Percentiles rank a stretch among this genome's conserved stretches.
Conservation (phyloP, 179 eudicot species). For the Vitellaria paradoxa region DNA sequence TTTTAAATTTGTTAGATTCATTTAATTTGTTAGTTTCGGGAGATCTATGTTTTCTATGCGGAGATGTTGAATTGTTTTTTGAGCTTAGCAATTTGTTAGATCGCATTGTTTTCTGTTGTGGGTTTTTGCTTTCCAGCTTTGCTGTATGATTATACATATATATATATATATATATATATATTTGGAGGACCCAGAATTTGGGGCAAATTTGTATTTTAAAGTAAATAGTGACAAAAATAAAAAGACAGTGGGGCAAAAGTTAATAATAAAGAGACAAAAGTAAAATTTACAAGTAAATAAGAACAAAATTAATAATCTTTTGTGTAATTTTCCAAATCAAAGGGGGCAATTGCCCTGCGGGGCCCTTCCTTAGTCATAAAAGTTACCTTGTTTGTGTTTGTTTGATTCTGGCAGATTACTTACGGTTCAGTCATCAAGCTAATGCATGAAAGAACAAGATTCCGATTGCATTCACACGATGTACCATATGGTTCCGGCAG, state of each 20-base stretch:
- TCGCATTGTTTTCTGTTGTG: background rate
- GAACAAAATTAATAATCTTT: no score
- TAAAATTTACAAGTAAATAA: no score
- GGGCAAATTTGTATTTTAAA: no score
- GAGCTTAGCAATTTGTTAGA: background rate
- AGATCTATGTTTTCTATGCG: background rate
- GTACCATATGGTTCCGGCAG: constrained; percentile 99
- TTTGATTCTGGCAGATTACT: constrained; percentile 56
- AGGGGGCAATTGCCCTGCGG: no score
- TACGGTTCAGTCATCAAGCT: constrained; percentile 85
- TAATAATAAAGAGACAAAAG: no score
- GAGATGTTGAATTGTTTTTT: constrained; percentile 1
- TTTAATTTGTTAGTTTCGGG: background rate
- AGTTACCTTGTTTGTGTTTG: background rate
- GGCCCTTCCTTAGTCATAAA: background rate
- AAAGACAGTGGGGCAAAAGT: no score
- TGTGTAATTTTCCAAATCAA: no score
- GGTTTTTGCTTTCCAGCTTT: background rate
- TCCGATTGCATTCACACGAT: constrained; percentile 87
- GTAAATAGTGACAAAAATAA: no score
- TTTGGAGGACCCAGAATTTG: no score
- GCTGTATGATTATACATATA: background rate
- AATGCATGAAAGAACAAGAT: constrained; percentile 86
- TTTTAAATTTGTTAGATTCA: background rate
- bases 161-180: background rate